phyloP scores from a whole-genome alignment of 495 filamentous ascomycete species.

The Lasiosphaeris hirsuta region DNA sequence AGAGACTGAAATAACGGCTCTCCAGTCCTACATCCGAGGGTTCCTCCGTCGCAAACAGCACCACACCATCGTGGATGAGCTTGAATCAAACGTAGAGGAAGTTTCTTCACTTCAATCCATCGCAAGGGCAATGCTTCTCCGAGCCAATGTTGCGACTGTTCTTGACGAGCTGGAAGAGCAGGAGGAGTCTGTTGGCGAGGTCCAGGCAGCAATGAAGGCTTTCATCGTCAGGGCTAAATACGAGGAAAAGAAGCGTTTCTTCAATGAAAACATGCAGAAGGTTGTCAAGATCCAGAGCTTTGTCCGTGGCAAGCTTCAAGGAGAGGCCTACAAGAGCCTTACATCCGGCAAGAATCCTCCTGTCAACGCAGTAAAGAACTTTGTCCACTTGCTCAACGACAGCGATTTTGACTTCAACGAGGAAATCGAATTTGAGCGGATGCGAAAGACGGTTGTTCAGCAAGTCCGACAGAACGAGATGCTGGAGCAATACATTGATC shows the following conservation, averaged over 20 bases:
- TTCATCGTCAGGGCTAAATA: conserved; percentile 71
- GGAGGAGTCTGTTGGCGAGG: conserved; percentile 66
- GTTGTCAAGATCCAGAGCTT: conserved; percentile 98
- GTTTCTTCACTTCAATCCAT: conserved; percentile 68
- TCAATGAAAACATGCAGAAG: conserved; percentile 95
- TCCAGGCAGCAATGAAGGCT: conserved; percentile 75
- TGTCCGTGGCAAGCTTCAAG: conserved; percentile 87
- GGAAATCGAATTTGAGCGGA: conserved; percentile 90
- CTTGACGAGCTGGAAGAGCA: conserved; percentile 75
- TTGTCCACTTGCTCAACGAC: conserved; percentile 96
- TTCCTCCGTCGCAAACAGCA: conserved; percentile 53
- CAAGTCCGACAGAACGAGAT: conserved; percentile 96
- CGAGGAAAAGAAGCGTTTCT: conserved; percentile 80
- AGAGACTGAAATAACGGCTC: conserved; percentile 51
- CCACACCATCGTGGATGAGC: conserved; percentile 50
- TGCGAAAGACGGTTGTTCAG: conserved; percentile 92
- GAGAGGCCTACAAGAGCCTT: conserved; percentile 93
- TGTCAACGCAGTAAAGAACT: conserved; percentile 93
- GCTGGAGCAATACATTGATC: conserved; percentile 95
- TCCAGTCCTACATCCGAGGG: conserved; percentile 73
- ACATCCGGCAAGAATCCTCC: conserved; percentile 97
- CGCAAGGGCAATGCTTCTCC: conserved; percentile 72
- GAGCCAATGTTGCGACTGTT: conserved; percentile 64
- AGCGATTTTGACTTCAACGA: conserved; percentile 99
- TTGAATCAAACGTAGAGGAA: conserved; percentile 55